Percentiles rank a stretch among this genome's conserved stretches.
Conservation (phyloP, 208 protist genomes). For the Trypanosomatidae sp. region DNA sequence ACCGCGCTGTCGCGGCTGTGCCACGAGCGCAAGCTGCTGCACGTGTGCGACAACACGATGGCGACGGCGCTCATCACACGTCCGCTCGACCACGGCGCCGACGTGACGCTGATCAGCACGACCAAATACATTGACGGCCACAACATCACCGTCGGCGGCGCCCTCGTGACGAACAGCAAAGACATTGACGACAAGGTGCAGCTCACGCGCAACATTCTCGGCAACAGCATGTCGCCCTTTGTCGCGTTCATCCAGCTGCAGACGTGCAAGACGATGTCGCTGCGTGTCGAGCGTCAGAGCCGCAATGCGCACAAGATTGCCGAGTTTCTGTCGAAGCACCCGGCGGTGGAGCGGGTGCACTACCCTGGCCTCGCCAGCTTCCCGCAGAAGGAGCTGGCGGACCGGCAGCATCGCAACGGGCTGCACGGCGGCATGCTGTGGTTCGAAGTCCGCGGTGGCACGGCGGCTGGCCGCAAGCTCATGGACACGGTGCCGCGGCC, state of each 20-base stretch:
- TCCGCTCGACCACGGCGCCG: slow-evolving; percentile 91
- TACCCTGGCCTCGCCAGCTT: slow-evolving; percentile 90
- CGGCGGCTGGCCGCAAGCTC: slow-evolving; percentile 43
- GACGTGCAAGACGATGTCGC: slow-evolving; percentile 90
- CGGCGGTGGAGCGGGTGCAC: slow-evolving; percentile 73
- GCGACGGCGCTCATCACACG: slow-evolving; percentile 92
- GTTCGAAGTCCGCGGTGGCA: slow-evolving; percentile 86
- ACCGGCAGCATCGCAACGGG: slow-evolving; percentile 79
- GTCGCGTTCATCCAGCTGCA: slow-evolving; percentile 93
- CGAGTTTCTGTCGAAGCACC: slow-evolving; percentile 70
- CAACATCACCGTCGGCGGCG: slow-evolving; percentile 92
- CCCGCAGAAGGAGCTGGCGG: slow-evolving; percentile 91
- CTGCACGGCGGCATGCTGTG: slow-evolving; percentile 85
- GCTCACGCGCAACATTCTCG: slow-evolving; percentile 90
- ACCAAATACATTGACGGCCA: slow-evolving; percentile 97
- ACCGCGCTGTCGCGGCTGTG: slow-evolving; percentile 74
- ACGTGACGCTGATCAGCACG: slow-evolving; percentile 93
- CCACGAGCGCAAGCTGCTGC: slow-evolving; percentile 57
- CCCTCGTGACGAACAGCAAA: slow-evolving; percentile 57
- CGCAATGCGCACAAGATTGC: slow-evolving; percentile 87
- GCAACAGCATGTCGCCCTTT: slow-evolving; percentile 88
- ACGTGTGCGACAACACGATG: slow-evolving; percentile 96
- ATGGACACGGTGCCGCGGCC: slow-evolving; percentile 77
- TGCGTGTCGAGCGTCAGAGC: slow-evolving; percentile 89
- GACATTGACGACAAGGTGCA: slow-evolving; percentile 76